Conservation (phyloP, 768 basidiomycete genomes). For the Leccinellum rugosiceps region DNA sequence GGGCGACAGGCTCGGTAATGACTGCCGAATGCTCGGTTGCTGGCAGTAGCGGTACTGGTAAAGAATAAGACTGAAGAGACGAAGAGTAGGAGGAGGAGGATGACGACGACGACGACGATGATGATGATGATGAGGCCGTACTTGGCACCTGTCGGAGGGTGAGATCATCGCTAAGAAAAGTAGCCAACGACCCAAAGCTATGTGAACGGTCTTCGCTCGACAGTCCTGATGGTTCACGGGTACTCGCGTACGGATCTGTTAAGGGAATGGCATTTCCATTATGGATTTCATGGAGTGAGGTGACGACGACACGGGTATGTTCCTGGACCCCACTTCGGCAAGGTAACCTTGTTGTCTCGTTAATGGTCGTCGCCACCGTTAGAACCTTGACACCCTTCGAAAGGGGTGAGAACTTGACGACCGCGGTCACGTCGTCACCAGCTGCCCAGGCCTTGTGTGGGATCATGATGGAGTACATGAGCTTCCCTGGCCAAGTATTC, state of each 20-base stretch:
- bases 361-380: slow-evolving; percentile 62
- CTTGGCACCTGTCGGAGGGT: slow-evolving; percentile 14
- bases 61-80: slow-evolving; percentile 8
- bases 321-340: slow-evolving; percentile 56
- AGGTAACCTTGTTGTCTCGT: slow-evolving; percentile 69
- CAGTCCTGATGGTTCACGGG: slow-evolving; percentile 7
- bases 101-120: background rate
- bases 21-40: background rate
- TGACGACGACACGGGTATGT: slow-evolving; percentile 56
- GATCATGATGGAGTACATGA: slow-evolving; percentile 92
- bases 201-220: slow-evolving; percentile 14
- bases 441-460: slow-evolving; percentile 96
- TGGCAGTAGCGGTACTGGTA: background rate
- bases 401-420: slow-evolving; percentile 85
- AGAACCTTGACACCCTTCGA: slow-evolving; percentile 78
- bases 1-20: slow-evolving; percentile 9
- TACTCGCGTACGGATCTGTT: slow-evolving; percentile 12
- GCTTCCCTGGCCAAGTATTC: slow-evolving; percentile 96
- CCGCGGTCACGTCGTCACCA: slow-evolving; percentile 77
- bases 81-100: slow-evolving; percentile 9
- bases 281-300: slow-evolving; percentile 64
- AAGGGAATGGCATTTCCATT: slow-evolving; percentile 49
- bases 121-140: slow-evolving; percentile 7
- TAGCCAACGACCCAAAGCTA: slow-evolving; percentile 13
- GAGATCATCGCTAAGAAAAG: slow-evolving; percentile 10